These are phyloP conservation scores for Cryphonectria radicalis DNA, from an alignment of 2,329 filamentous ascomycete species.

Conservation along the genomic window DNA sequence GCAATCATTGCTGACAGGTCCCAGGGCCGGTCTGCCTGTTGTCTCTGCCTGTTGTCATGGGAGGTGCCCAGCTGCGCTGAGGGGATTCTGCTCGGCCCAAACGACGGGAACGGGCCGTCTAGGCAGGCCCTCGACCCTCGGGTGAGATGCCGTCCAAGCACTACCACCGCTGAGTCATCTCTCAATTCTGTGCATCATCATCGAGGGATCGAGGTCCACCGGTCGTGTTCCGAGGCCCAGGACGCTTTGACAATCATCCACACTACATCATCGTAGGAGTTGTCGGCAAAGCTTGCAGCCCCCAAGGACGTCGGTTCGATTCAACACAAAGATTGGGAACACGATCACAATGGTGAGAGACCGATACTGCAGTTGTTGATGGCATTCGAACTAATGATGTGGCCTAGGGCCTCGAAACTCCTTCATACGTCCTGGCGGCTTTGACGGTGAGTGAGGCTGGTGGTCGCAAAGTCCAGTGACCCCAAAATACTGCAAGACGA, in stretches of 20 bases:
- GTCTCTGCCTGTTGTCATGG: not conserved
- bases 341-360: constrained; percentile 24
- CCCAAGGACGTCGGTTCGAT: not conserved
- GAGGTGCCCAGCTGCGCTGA: not conserved
- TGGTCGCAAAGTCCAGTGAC: not conserved
- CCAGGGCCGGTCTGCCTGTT: not conserved
- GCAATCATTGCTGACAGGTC: not conserved
- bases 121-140: not conserved
- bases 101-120: constrained; percentile 5
- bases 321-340: constrained; percentile 1
- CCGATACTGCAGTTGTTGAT: not conserved
- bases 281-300: not conserved
- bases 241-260: not conserved
- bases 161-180: constrained; percentile 10
- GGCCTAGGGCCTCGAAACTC: constrained; percentile 22
- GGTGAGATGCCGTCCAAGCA: not conserved
- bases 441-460: constrained; percentile 24
- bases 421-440: constrained; percentile 28
- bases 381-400: constrained; percentile 11
- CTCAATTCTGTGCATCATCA: not conserved
- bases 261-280: not conserved
- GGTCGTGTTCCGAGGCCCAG: not conserved
- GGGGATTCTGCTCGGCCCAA: not conserved
- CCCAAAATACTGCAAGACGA: not conserved
- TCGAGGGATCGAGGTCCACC: too few relatives aligned